These are phyloP conservation scores for Zygosaccharomyces siamensis DNA, from an alignment of 805 yeast genomes.

Conservation along the genomic window DNA sequence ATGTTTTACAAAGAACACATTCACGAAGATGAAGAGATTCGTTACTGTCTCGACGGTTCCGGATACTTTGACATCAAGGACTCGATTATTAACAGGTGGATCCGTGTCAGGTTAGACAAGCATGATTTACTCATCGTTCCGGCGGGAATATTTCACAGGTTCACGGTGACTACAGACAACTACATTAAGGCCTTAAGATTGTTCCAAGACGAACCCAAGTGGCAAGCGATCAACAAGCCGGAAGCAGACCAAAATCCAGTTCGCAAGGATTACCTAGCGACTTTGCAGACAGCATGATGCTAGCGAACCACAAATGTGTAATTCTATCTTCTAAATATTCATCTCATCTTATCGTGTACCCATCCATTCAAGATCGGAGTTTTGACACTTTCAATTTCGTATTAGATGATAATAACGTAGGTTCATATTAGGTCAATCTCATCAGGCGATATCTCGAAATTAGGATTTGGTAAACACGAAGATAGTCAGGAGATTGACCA, in stretches of 20 bases:
- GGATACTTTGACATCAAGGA: constrained; percentile 89
- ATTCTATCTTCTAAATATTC: neutral
- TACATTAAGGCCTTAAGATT: constrained; percentile 73
- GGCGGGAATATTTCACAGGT: constrained; percentile 91
- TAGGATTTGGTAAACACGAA: neutral
- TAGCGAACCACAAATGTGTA: too few species aligned
- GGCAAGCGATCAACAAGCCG: constrained; percentile 82
- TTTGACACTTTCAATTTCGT: neutral
- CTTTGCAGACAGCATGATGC: neutral
- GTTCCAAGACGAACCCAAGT: constrained; percentile 92
- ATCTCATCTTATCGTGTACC: neutral
- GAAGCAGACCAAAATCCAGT: constrained; percentile 42
- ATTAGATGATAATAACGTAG: neutral
- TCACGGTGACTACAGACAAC: constrained; percentile 63
- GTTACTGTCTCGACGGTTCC: constrained; percentile 83
- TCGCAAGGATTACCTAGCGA: constrained; percentile 43
- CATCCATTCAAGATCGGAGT: neutral
- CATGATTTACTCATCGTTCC: constrained; percentile 74
- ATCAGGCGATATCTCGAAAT: constrained; percentile 1
- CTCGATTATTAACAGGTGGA: constrained; percentile 55
- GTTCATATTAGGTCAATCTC: constrained; percentile 1
- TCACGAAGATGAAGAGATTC: constrained; percentile 95
- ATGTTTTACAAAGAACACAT: constrained; percentile 78
- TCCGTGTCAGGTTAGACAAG: constrained; percentile 58
- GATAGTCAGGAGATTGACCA: neutral